Base-by-base conservation (phyloP, 192 early-diverging fungal species). In the Coemansia sp. region DNA sequence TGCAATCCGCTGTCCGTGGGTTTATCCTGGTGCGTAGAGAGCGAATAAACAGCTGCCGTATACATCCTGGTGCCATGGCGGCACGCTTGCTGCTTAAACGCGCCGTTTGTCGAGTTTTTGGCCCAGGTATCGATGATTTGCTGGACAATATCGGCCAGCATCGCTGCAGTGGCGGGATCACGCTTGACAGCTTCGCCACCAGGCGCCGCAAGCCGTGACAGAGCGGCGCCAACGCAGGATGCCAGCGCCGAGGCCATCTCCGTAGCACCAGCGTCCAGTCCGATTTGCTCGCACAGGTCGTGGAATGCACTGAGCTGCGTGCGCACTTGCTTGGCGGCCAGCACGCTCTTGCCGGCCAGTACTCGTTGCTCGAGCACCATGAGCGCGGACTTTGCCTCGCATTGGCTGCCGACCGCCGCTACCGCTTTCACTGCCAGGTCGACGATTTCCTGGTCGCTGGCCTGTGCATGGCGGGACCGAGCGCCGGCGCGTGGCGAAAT, bases 61-160 rank as follows among this genome's bases (percentile, higher is more conserved):
- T 73, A 73, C 50, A 73, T 52, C 6, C 30, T 35, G 1, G 60
- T 50, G 20, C 70, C 70, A 23, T 43, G 20, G 14, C 46, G 43
- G 14, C 63, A 65, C 10, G 70, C 63, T 9, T 8, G 29, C 46
- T 66, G 63, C 55, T 61, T 65, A 15, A 66, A 62, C 32, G 10
- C 26, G n/a, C 63, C 59, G 27, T 65, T 19, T 15, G n/a, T 20
- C 4, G 52, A 43, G 39, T 58, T 42, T 0, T 7, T 8, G 12
- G 56, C 14, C 69, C 62, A 72, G 3, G 39, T n/a, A 22, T 20
- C 42, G 1, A 50, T 22, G 9, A 58, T 49, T 8, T 7, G 9
- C 29, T 25, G 28, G n/a, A 35, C 58, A 6, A 43, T 11, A 3
- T 12, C 23, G 1, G 9, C 20, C 23, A 66, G 30, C 19, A 14